These are phyloP conservation scores for Zymoseptoria brevis DNA, from an alignment of 2,329 filamentous ascomycete genomes.

Conservation along the genomic window DNA sequence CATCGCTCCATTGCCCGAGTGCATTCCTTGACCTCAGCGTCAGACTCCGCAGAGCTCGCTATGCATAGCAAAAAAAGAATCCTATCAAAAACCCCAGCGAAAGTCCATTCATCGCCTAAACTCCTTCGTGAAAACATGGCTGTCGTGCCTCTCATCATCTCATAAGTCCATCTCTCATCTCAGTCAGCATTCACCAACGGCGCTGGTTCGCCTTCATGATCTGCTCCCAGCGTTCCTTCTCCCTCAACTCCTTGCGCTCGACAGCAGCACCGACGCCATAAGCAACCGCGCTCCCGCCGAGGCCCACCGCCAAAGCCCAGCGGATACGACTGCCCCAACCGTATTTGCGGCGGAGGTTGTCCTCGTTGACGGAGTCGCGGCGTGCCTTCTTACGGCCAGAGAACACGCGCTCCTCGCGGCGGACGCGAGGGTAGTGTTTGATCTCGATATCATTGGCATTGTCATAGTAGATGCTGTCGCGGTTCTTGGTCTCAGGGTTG, in stretches of 20 bases:
- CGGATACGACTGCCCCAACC: constrained; percentile 14
- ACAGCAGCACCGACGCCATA: constrained; percentile 53
- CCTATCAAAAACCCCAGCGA: neutral
- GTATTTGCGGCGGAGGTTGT: constrained; percentile 24
- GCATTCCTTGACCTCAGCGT: neutral
- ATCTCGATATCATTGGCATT: constrained; percentile 27
- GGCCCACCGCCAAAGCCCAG: constrained; percentile 47
- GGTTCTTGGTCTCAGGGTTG: constrained; percentile 41
- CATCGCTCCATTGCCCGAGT: neutral
- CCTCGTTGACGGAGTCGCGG: constrained; percentile 1
- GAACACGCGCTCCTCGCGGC: constrained; percentile 42
- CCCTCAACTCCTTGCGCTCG: constrained; percentile 33
- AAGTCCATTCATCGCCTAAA: neutral
- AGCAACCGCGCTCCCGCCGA: constrained; percentile 47
- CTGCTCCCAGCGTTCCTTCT: constrained; percentile 19
- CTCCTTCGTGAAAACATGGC: neutral
- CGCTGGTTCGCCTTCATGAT: constrained; percentile 1
- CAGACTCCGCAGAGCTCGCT: neutral
- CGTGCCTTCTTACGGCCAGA: constrained; percentile 32
- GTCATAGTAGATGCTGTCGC: constrained; percentile 26
- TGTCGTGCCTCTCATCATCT: neutral
- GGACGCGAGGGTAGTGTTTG: constrained; percentile 39
- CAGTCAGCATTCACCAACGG: neutral
- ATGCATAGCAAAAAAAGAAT: neutral
- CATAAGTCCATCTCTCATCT: neutral